phyloP scores from a whole-genome alignment of 2,329 filamentous ascomycete species.

The Hymenoscyphus repandus region DNA sequence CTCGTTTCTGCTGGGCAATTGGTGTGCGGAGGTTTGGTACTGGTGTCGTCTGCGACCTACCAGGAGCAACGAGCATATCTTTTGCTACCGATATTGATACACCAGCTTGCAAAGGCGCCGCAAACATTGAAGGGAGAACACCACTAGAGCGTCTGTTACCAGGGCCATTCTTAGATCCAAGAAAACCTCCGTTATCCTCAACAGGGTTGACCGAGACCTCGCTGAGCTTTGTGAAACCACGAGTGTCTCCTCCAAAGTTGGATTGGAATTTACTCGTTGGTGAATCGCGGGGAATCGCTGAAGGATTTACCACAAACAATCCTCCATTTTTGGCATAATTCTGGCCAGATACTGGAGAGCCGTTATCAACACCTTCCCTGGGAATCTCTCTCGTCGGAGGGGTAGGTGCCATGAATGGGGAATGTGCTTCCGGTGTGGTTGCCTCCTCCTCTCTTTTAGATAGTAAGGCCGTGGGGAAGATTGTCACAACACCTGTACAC shows the following conservation, averaged over 20 bases:
- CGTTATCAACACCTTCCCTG: slow-evolving; percentile 17
- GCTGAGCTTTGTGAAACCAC: slow-evolving; percentile 23
- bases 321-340: slow-evolving; percentile 22
- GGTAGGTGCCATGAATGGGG: slow-evolving; percentile 27
- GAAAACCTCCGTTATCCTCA: slow-evolving; percentile 2
- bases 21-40: slow-evolving; percentile 2
- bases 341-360: slow-evolving; percentile 24
- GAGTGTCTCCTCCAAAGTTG: slow-evolving; percentile 15
- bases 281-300: slow-evolving; percentile 23
- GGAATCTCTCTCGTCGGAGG: slow-evolving; percentile 22
- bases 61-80: slow-evolving; percentile 13
- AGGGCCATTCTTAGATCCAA: slow-evolving; percentile 13
- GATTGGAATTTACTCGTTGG: slow-evolving; percentile 15
- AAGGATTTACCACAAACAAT: slow-evolving; percentile 30
- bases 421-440: slow-evolving; percentile 28
- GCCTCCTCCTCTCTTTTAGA: slow-evolving; percentile 18
- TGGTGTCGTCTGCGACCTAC: slow-evolving; percentile 1
- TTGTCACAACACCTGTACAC: slow-evolving; percentile 22
- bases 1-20: slow-evolving; percentile 20
- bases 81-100: slow-evolving; percentile 14
- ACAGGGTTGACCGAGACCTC: slow-evolving; percentile 13
- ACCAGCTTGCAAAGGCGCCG: slow-evolving; percentile 10
- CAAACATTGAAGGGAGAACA: slow-evolving; percentile 21
- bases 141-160: slow-evolving; percentile 27
- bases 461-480: slow-evolving; percentile 25